Evolutionary conservation across 2,329 filamentous ascomycete genomes (phyloP), one percentile per base, ranked within the genome.

Genomic region (Colletotrichum orchidophilum): DNA sequence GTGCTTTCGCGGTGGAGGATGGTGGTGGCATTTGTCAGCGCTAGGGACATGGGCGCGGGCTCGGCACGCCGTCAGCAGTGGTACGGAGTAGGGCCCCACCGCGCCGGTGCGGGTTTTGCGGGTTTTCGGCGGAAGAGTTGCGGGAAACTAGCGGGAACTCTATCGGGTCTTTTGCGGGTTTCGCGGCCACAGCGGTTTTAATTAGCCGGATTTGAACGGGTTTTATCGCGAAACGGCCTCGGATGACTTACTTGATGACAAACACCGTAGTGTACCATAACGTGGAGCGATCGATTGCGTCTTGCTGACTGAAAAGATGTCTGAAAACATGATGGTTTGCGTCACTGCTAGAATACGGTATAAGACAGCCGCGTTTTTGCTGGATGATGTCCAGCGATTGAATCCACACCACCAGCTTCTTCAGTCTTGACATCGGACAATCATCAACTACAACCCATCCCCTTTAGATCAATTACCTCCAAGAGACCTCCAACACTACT

Each of bases 81-180:
- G 3, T 33, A 46, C 39, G 39, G 39, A 46, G 39, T 46, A 18
- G 8, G 50, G 50, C 33, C n/a, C 33, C 53, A 13, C 59, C 31
- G 29, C 21, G 13, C 46, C 59, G 52, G 54, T 74, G 60, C 50
- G 63, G 65, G 29, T 46, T 71, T 57, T 58, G 70, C 74, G 74
- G 73, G 73, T 71, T 58, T 69, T 69, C 63, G 59, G 73, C 72
- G 66, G 73, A 59, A 61, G 35, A 26, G 24, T 39, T 66, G 67
- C 67, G 66, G 73, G 54, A 57, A 63, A 24, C 29, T 35, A 21
- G 62, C 63, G 62, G 53, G 9, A 33, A 33, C 11, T 63, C 57
- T 12, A 5, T 21, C 54, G 55, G 55, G 46, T 27, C 52, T 18
- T 15, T 57, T 9, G 46, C 49, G 64, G 58, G 26, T 13, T 15